Evolutionary conservation across 2,329 filamentous ascomycete species (phyloP), one percentile per base, ranked within the genome.

Genomic region (Phyllosticta citrichinensis): DNA sequence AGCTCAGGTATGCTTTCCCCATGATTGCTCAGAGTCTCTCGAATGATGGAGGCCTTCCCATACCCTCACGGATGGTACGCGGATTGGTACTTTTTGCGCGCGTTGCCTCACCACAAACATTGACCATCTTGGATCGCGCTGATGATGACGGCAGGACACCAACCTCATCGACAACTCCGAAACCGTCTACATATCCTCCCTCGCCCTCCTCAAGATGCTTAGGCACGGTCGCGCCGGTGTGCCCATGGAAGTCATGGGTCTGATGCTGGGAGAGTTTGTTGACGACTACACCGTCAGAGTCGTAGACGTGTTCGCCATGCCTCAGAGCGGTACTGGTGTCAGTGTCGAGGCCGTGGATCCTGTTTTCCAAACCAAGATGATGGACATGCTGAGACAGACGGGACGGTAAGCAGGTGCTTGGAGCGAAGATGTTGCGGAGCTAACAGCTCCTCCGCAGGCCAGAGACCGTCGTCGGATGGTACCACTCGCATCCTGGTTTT

Each of bases 311-410:
- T 99, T 99, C 76, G 94, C 94, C 63, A 99, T 99, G 94, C 94
- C 94, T 20, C 94, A 99, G 75, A 97, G 92, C 68, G 94, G 94
- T 77, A 99, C 94, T 1, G 94, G 94, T 68, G 94, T 99, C 68
- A 96, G 91, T 76, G 94, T 67, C 70, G 94, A 99, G 77, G 95
- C 94, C 57, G 94, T 99, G 65, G 94, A 99, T 74, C 91, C 92
- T 10, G 94, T 99, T 35, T 99, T 99, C 76, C 94, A 99, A 80
- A 97, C 91, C 71, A 99, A 97, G 83, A 99, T 99, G 94, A 99
- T 99, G 94, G 94, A 99, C 74, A 97, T 99, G 94, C 81, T 99
- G 74, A 84, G 89, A 71, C 94, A 99, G 81, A 99, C 94, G 62
- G 94, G 94, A 78, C 84, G 94, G 91, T 95, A 80, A 69, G 83